Base-by-base conservation (phyloP, 192 early-diverging fungal species). In the Umbelopsis sp. region DNA sequence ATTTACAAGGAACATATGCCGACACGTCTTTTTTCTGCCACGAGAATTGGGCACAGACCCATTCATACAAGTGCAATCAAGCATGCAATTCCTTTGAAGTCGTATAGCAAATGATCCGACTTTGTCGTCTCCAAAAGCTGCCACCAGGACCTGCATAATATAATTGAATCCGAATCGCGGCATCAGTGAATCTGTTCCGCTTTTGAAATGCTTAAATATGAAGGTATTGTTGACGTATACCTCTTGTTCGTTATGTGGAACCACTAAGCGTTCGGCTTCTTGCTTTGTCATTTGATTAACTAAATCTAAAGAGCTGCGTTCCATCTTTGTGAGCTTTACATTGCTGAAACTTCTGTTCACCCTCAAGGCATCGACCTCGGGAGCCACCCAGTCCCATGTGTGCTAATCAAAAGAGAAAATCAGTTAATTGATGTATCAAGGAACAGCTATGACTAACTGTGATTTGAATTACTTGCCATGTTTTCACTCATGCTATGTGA, bases 311-410 rank as follows among this genome's bases (percentile, higher is more conserved):
- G 56, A 31, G 34, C 17, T 26, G 26, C 56, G 56, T 32, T 62
- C 56, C 56, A 62, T 62, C 56, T 62, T 62, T 14, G 56, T 62
- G 29, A 62, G 31, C 56, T 62, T 62, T 12, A 62, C 56, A 62
- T 32, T 62, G 31, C 31, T 62, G 29, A 34, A 62, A 34, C 56
- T 62, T 29, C 56, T 29, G 16, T 62, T 32, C 8, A 62, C 31
- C 5, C 56, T 14, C 26, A 62, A 5, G 29, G 4, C 17, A 20
- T 62, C 56, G 56, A 62, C 56, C 29, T 62, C 56, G 56, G 56
- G 56, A 32, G 20, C 56, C 7, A 62, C 56, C 26, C 26, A 62
- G 56, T 62, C 56, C 56, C 56, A 62, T 20, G 56, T 62, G 4
- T 34, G 56, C 17, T 20, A 34, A 34, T 20, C 1, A 34, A 26